Evolutionary conservation across 164 flowering plant genomes (phyloP).

Genomic region (Dillenia suffruticosa): DNA sequence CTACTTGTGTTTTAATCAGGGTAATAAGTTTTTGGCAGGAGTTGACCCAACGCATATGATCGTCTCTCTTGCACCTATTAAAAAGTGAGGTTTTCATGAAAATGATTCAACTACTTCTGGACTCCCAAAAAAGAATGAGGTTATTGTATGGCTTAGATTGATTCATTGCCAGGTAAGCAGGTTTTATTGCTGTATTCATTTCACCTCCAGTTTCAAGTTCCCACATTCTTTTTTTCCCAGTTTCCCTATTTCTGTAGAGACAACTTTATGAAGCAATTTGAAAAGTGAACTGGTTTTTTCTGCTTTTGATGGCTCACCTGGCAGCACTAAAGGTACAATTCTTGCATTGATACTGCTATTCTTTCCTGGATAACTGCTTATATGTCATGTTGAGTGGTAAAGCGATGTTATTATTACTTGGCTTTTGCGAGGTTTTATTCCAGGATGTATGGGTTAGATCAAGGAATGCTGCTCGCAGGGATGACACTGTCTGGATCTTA

Average conservation of each 20-base stretch:
- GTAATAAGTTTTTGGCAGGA: conserved; percentile 38
- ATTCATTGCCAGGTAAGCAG: conserved; percentile 69
- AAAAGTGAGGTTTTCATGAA: conserved; percentile 79
- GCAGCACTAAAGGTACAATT: conserved; percentile 91
- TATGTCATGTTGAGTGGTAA: too few species aligned
- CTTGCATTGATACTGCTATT: neutral
- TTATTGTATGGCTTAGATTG: conserved; percentile 90
- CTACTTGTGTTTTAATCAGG: neutral
- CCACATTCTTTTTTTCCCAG: neutral
- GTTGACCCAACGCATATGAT: conserved; percentile 77
- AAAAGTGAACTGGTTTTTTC: conserved; percentile 85
- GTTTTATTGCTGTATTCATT: neutral
- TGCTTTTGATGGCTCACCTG: conserved; percentile 91
- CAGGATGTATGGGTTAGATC: too few species aligned
- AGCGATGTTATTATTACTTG: neutral
- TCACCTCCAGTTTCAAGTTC: neutral
- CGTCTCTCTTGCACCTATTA: conserved; percentile 86
- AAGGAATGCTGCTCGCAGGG: too few species aligned
- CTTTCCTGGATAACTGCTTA: too few species aligned
- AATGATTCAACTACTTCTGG: conserved; percentile 29
- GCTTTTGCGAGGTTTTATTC: too few species aligned
- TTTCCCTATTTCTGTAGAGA: conserved; percentile 37
- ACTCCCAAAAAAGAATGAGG: conserved; percentile 86
- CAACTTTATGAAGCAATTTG: conserved; percentile 88
- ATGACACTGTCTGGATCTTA: too few species aligned